Base-by-base conservation (phyloP, 73 alveolate genomes). In the Paramecium caudatum region DNA sequence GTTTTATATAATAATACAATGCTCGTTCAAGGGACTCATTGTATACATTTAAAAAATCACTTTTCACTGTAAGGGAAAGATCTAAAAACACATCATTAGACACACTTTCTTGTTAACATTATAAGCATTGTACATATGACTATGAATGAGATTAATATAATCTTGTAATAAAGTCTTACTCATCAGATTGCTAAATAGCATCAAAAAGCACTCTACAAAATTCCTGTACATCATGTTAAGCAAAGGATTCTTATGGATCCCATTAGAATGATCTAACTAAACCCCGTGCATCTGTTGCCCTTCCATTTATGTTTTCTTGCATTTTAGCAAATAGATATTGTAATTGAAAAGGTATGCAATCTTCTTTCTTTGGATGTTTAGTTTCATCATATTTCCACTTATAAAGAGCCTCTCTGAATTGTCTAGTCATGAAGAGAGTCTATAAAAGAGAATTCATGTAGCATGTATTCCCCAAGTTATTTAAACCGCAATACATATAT, bases 401-500 rank as follows among this genome's bases (percentile, higher is more conserved):
- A 63, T 25, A 86, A 37, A 55, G 68, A 12, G 85, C 82, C 7
- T 86, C 74, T 63, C 99, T 91, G 91, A 97, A 97, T 91, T 96
- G 94, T 0, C 98, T 98, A 49, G 99, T 95, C 99, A 96, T 97
- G 87, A 93, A 97, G 48, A 97, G 96, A 17, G 98, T 84, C 90
- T 97, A 97, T 8, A 97, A 95, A 61, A 97, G 93, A 91, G 98
- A 94, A 91, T 97, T 97, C 97, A 97, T 95, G 91, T 96, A 97
- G 69, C 99, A 97, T 13, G 99, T 97, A n/a, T 96, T 98, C 5
- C 99, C 99, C 91, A 95, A 97, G 68, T 97, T 97, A 69, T 93
- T 95, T 46, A 97, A 91, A n/a, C 99, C 99, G 70, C 88, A 74
- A 74, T 74, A 74, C 65, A 37, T 74, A 41, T 43, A 74, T 74